Conservation (phyloP, 2,329 filamentous ascomycete species). For the Xylariaceae sp. region DNA sequence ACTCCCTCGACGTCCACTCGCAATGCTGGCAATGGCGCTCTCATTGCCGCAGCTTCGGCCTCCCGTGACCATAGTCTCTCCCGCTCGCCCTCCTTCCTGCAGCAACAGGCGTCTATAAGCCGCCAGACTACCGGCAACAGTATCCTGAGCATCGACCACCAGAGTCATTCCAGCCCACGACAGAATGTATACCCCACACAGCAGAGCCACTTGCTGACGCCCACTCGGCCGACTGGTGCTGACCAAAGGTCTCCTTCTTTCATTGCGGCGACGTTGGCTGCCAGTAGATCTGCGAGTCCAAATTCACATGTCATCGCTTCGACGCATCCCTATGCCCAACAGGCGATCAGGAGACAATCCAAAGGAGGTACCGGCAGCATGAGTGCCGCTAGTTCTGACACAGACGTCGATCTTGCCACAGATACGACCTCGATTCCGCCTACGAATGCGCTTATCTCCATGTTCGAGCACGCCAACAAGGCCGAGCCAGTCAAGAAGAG, state of each 20-base stretch:
- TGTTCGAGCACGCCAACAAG: conserved; percentile 57
- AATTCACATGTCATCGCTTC: conserved; percentile 39
- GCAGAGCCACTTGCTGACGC: conserved; percentile 16
- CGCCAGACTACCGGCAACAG: conserved; percentile 41
- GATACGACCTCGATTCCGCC: conserved; percentile 61
- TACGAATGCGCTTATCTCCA: conserved; percentile 62
- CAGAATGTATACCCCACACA: conserved; percentile 17
- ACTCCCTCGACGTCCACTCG: conserved; percentile 7
- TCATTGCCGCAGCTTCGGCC: conserved; percentile 45
- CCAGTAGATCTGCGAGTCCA: conserved; percentile 57
- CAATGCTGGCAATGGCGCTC: conserved; percentile 37
- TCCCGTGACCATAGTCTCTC: conserved; percentile 32
- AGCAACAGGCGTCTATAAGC: conserved; percentile 23
- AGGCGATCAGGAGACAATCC: conserved; percentile 17
- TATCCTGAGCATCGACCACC: conserved; percentile 21
- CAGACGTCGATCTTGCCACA: conserved; percentile 36
- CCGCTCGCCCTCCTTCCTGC: conserved; percentile 16
- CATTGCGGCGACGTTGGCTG: conserved; percentile 61
- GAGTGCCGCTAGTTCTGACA: conserved; percentile 29
- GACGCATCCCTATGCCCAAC: conserved; percentile 22
- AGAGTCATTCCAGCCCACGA: conserved; percentile 22
- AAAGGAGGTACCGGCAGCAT: conserved; percentile 31
- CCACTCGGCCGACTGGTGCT: conserved; percentile 20
- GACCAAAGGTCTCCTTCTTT: conserved; percentile 56
- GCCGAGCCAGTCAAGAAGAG: conserved; percentile 28